These are phyloP conservation scores for Zizania palustris DNA, from an alignment of 202 grass and related monocot genomes.

Conservation along the genomic window DNA sequence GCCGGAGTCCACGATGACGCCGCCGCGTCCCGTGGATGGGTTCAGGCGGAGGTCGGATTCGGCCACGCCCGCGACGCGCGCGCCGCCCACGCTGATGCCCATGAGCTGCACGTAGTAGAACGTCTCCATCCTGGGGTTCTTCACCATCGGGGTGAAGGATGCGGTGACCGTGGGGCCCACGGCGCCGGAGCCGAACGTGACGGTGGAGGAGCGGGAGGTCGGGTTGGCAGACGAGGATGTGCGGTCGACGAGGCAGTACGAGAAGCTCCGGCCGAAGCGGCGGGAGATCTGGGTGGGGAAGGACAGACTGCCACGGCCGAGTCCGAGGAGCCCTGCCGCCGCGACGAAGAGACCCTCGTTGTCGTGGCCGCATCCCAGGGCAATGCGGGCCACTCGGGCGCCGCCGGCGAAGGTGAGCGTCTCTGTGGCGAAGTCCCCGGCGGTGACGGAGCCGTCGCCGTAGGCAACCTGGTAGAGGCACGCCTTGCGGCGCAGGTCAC, in stretches of 20 bases:
- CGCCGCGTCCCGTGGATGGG: slow-evolving; percentile 62
- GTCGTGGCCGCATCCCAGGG: slow-evolving; percentile 88
- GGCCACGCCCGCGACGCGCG: slow-evolving; percentile 61
- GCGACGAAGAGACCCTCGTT: slow-evolving; percentile 92
- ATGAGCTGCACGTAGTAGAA: slow-evolving; percentile 94
- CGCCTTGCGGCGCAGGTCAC: slow-evolving; percentile 63
- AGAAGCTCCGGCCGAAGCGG: slow-evolving; percentile 80
- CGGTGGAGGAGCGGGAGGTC: slow-evolving; percentile 56
- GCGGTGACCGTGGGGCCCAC: slow-evolving; percentile 10
- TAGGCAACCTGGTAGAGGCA: slow-evolving; percentile 96
- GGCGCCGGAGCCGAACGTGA: slow-evolving; percentile 55
- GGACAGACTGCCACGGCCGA: slow-evolving; percentile 76
- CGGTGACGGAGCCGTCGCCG: slow-evolving; percentile 87
- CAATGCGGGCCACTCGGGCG: slow-evolving; percentile 64
- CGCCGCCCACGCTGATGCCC: slow-evolving; percentile 84
- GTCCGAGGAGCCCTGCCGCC: slow-evolving; percentile 81
- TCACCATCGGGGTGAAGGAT: slow-evolving; percentile 79
- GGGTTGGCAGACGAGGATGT: slow-evolving; percentile 43
- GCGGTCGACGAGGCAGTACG: slow-evolving; percentile 97
- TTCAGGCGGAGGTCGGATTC: slow-evolving; percentile 66
- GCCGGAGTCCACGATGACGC: slow-evolving; percentile 77
- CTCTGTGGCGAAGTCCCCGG: slow-evolving; percentile 77
- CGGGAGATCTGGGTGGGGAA: slow-evolving; percentile 82
- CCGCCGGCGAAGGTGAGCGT: slow-evolving; percentile 74
- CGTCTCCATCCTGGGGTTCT: slow-evolving; percentile 81